phyloP scores from a whole-genome alignment of 768 basidiomycete genomes.

The Lactarius vividus region DNA sequence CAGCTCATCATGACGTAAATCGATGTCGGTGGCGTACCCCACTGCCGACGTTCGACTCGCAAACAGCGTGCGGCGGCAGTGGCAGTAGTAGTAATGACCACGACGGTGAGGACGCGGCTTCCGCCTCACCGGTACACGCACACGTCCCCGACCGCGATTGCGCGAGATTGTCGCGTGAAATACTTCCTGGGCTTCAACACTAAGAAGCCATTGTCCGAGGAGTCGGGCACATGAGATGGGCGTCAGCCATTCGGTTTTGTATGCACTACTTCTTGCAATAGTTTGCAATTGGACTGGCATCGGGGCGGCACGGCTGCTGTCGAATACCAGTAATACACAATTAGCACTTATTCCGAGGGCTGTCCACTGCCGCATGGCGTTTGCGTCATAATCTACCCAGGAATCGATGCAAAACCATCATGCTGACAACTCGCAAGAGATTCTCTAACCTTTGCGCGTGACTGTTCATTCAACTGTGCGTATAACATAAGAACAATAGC shows the following conservation, averaged over 20 bases:
- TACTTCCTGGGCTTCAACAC: slow-evolving; percentile 85
- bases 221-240: neutral
- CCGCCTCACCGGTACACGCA: slow-evolving; percentile 33
- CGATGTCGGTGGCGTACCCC: slow-evolving; percentile 42
- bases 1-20: slow-evolving; percentile 90
- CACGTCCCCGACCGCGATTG: slow-evolving; percentile 83
- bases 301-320: neutral
- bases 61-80: neutral
- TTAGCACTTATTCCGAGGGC: neutral
- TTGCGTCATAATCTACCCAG: too few relatives aligned
- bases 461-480: too few relatives aligned
- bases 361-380: too few relatives aligned
- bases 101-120: too few relatives aligned
- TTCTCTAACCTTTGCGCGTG: too few relatives aligned
- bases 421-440: too few relatives aligned
- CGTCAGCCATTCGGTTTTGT: neutral
- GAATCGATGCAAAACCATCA: too few relatives aligned
- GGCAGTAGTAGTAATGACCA: neutral
- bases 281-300: neutral
- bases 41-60: slow-evolving; percentile 53
- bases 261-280: neutral
- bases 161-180: slow-evolving; percentile 83
- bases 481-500: too few relatives aligned
- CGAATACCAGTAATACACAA: neutral
- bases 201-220: slow-evolving; percentile 39